Percentiles rank a stretch among this genome's conserved stretches.
These are phyloP conservation scores for Detonula confervacea DNA, from an alignment of 352 stramenopile species.

Conservation along the genomic window DNA sequence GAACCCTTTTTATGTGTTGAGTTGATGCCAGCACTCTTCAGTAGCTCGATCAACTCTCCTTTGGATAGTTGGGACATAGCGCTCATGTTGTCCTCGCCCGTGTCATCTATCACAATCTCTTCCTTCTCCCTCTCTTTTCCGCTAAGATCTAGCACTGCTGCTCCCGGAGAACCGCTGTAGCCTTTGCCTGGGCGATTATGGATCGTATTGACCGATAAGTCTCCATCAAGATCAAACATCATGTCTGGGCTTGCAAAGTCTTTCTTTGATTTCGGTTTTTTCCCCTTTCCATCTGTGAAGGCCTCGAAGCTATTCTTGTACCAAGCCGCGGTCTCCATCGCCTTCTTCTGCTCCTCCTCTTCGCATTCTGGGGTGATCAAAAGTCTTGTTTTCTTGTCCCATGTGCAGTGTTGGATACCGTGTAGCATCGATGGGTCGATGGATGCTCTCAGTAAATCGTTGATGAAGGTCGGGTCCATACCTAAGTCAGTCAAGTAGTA, in stretches of 20 bases:
- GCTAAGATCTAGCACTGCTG: not conserved
- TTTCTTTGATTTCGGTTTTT: not conserved
- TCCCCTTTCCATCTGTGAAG: not conserved
- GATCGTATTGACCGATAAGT: not conserved
- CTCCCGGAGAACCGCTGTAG: not conserved
- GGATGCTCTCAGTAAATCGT: not conserved
- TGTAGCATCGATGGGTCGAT: not conserved
- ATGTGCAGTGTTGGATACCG: not conserved
- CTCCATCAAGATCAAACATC: not conserved
- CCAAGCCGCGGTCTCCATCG: conserved; percentile 2
- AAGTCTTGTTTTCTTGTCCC: not conserved
- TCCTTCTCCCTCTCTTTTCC: not conserved
- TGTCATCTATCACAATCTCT: not conserved
- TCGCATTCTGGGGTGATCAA: not conserved
- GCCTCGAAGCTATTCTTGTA: not conserved
- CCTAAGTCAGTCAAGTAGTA: not conserved
- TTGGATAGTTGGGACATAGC: not conserved
- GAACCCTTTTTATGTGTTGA: not conserved
- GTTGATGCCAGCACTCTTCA: not conserved
- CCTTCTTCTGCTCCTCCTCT: not conserved
- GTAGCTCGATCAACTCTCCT: not conserved
- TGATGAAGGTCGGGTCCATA: not conserved
- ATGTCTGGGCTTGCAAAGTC: not conserved
- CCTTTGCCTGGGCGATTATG: not conserved
- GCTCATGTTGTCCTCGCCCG: not conserved